Base-by-base conservation (phyloP, 352 stramenopile species). In the Phytophthora cactorum region DNA sequence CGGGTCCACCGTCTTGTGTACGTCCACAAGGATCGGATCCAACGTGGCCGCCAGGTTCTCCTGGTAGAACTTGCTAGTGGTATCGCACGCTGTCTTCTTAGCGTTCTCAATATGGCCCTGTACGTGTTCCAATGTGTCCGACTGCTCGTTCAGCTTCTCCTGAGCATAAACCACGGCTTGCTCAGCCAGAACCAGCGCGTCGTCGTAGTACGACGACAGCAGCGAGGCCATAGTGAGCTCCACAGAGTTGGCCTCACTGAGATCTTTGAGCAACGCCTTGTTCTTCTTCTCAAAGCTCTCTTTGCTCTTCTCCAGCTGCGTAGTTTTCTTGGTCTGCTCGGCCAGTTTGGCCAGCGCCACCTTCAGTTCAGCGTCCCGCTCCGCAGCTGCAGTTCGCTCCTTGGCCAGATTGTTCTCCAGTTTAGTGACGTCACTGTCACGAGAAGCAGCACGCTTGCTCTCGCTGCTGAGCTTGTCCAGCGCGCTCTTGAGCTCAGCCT, bases 141-240 rank as follows among this genome's bases (percentile, higher is more conserved):
- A 78, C 45, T 79, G 78, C 17, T 83, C 47, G 54, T 83, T 72
- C 0, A 85, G 72, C 54, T 84, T 82, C 36, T 87, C 63, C 17
- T 79, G 78, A 31, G 86, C 61, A 41, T 66, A 66, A 7, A 54
- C 65, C 17, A 81, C 67, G 1, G 74, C 66, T 51, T 77, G 69
- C 29, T 75, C 66, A 5, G 80, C 80, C 31, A 91, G 56, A 15
- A 86, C 67, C 51, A 91, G 75, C n/a, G 84, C 79, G 59, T 91
- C 82, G 69, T 94, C 86, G 43, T 92, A 94, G 69, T 94, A 94
- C 36, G 78, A 81, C 52, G 84, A 92, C 49, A 94, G 70, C 70
- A 94, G 62, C 44, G 84, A 69, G 1, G 81, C 78, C 55, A 94
- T 75, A 11, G 81, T 77, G 44, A 94, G 75, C 58, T 92, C 84